These are phyloP conservation scores for Helicostylum pulchrum DNA, from an alignment of 192 early-diverging fungal species.

Conservation along the genomic window DNA sequence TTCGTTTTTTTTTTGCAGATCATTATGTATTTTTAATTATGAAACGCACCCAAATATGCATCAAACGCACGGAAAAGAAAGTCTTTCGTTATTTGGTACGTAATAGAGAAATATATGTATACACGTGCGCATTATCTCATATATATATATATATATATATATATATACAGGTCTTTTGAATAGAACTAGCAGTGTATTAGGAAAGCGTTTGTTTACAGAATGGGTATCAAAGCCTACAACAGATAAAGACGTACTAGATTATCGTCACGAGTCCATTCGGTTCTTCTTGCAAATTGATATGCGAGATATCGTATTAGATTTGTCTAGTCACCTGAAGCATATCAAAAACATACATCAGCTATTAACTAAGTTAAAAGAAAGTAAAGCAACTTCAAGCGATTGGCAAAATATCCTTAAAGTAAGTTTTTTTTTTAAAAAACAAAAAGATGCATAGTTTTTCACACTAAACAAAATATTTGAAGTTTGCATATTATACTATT, in stretches of 20 bases:
- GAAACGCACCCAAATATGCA: slow-evolving; percentile 85
- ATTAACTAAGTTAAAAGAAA: slow-evolving; percentile 41
- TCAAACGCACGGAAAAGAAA: slow-evolving; percentile 58
- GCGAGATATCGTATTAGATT: slow-evolving; percentile 35
- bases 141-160: background rate
- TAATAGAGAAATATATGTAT: background rate
- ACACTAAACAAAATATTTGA: slow-evolving; percentile 47
- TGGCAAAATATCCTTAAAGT: slow-evolving; percentile 66
- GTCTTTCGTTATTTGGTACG: slow-evolving; percentile 73
- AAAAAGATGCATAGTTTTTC: slow-evolving; percentile 56
- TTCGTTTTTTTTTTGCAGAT: slow-evolving; percentile 43
- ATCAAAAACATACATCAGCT: slow-evolving; percentile 29
- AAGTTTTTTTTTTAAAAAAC: slow-evolving; percentile 17
- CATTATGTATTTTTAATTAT: slow-evolving; percentile 72
- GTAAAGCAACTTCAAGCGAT: slow-evolving; percentile 44
- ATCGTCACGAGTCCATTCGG: slow-evolving; percentile 56
- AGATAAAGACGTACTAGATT: slow-evolving; percentile 42
- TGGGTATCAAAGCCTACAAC: slow-evolving; percentile 68
- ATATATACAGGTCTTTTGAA: slow-evolving; percentile 55
- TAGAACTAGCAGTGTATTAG: slow-evolving; percentile 56
- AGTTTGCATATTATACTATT: slow-evolving; percentile 62
- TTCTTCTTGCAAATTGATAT: slow-evolving; percentile 50
- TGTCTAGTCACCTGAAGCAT: slow-evolving; percentile 41
- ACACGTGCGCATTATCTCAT: background rate
- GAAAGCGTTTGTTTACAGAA: slow-evolving; percentile 52